These are phyloP conservation scores for Irpex sp. DNA, from an alignment of 1,284 basidiomycete species.

Conservation along the genomic window DNA sequence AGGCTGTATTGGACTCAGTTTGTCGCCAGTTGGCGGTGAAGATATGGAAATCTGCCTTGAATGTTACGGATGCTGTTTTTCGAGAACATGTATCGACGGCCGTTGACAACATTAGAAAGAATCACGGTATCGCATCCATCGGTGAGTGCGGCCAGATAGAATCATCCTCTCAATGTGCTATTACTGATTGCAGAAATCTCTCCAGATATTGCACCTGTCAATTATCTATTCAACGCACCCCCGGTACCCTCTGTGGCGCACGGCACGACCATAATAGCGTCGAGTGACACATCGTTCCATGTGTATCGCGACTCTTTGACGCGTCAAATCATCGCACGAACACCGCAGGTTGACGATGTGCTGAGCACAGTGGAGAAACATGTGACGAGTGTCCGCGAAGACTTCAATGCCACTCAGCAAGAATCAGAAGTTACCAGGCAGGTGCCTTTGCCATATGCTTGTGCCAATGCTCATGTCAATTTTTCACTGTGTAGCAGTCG, in stretches of 20 bases:
- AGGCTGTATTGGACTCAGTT: conserved; percentile 44
- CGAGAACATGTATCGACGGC: conserved; percentile 34
- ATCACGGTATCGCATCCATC: neutral
- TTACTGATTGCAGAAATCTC: neutral
- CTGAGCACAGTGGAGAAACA: conserved; percentile 53
- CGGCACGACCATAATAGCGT: conserved; percentile 18
- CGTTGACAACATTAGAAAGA: conserved; percentile 3
- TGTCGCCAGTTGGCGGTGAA: conserved; percentile 45
- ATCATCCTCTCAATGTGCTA: neutral
- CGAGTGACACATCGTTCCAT: conserved; percentile 46
- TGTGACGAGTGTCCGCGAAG: conserved; percentile 51
- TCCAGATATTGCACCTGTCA: conserved; percentile 46
- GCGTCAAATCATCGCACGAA: conserved; percentile 57
- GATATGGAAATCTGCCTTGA: conserved; percentile 55
- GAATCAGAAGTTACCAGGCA: conserved; percentile 34
- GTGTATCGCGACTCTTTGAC: conserved; percentile 54
- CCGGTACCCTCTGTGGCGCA: conserved; percentile 45
- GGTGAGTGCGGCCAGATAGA: neutral
- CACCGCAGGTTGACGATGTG: conserved; percentile 54
- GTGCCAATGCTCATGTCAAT: conserved; percentile 1
- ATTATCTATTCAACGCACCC: conserved; percentile 49
- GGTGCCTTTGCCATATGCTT: conserved; percentile 11
- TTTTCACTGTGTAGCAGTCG: conserved; percentile 31
- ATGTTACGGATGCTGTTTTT: conserved; percentile 43
- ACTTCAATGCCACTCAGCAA: conserved; percentile 47